Conservation (phyloP, 805 yeast genomes). For the Clavispora carvajalis region DNA sequence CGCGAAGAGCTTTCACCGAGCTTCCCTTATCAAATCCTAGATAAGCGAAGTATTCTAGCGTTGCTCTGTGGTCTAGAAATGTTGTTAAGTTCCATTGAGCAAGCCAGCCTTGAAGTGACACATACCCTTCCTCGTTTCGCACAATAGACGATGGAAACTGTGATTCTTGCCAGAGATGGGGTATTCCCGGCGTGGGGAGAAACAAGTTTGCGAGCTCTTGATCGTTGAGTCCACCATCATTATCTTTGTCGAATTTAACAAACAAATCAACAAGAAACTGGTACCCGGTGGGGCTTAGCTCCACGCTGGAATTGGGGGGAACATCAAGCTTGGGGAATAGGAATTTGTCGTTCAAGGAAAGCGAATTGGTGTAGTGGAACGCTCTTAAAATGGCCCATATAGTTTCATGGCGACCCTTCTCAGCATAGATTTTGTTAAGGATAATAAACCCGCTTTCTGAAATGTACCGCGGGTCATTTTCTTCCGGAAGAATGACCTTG, state of each 20-base stretch:
- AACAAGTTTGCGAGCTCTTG: constrained; percentile 65
- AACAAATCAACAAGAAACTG: constrained; percentile 88
- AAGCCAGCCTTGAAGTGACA: constrained; percentile 95
- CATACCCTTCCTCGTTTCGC: constrained; percentile 81
- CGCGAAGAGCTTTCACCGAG: constrained; percentile 48
- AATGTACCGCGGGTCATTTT: constrained; percentile 37
- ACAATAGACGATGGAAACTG: constrained; percentile 87
- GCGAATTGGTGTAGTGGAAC: constrained; percentile 87
- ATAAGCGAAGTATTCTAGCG: constrained; percentile 84
- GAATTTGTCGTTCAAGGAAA: constrained; percentile 75
- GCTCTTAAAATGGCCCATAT: constrained; percentile 91
- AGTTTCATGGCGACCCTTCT: constrained; percentile 91
- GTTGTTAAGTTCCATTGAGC: constrained; percentile 99
- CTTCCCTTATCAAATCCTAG: constrained; percentile 71
- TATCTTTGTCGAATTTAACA: constrained; percentile 83
- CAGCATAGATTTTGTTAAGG: constrained; percentile 78
- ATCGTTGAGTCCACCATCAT: constrained; percentile 90
- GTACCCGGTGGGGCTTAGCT: constrained; percentile 87
- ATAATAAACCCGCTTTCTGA: constrained; percentile 70
- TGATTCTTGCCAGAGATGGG: constrained; percentile 77
- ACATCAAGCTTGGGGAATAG: constrained; percentile 78
- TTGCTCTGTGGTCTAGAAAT: constrained; percentile 72
- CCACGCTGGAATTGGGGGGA: constrained; percentile 73
- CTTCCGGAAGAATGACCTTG: constrained; percentile 26
- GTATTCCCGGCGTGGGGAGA: constrained; percentile 90